Base-by-base conservation (phyloP, 202 grass and related monocot genomes). In the Miscanthus sacchariflorus region DNA sequence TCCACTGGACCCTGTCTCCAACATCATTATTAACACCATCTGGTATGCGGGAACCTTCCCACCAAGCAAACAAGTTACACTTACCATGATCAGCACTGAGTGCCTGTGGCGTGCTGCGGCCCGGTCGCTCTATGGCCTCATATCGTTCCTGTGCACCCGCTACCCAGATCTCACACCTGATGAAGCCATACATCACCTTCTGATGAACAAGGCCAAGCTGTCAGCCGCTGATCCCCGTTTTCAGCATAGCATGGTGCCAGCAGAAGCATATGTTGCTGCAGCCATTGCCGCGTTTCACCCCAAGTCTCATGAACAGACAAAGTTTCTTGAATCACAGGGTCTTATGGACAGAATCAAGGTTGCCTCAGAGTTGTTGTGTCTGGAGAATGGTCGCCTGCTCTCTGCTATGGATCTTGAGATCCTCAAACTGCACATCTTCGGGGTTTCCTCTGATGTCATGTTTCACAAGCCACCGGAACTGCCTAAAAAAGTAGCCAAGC, bases 71-170 rank as follows among this genome's bases (percentile, higher is more conserved):
- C 15, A 76, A 18, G 23, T 52, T 4, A 30, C 24, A 1, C 45
- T 52, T 0, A 3, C 7, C 25, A 74, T 74, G 81, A 84, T 74
- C 45, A 61, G 70, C 70, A 74, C 52, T 5, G 2, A 74, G 14
- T 40, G 8, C 17, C 52, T 84, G 12, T 10, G n/a, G 7, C 52
- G 70, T 2, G 52, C 52, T 6, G 50, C 52, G n/a, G 9, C 52
- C 5, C 24, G 39, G 10, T 84, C 70, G 0, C 9, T 75, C 17
- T 75, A 65, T 42, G 82, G 70, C 70, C 42, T 75, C 9, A 17
- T 75, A 1, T 75, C 82, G 9, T 84, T 84, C 70, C 82, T 75
- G 9, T 84, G 82, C 82, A 84, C 70, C 38, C 70, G 54, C 23
- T 84, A 65, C 82, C 35, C 35, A 0, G 23, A 10, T 25, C 54